A percentile compares a stretch with the other conserved stretches of the same genome.
These are phyloP conservation scores for Pontederia paniculata DNA, from an alignment of 176 grass and related monocot species.

Conservation along the genomic window DNA sequence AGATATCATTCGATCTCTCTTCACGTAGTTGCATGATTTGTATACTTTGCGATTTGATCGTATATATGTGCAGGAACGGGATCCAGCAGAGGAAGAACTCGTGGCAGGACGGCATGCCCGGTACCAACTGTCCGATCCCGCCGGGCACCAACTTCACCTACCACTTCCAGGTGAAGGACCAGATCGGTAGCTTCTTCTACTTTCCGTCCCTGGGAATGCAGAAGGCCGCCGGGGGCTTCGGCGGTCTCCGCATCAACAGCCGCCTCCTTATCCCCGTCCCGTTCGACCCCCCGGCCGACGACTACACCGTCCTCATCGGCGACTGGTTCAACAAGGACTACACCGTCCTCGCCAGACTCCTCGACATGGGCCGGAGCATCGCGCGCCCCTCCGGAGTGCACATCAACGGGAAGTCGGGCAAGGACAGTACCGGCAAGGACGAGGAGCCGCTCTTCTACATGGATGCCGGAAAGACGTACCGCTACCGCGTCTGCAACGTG, in stretches of 20 bases:
- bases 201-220: constrained; percentile 8
- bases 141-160: neutral
- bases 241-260: neutral
- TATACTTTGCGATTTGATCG: neutral
- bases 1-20: neutral
- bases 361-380: neutral
- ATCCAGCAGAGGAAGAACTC: constrained; percentile 5
- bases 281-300: neutral
- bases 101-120: neutral
- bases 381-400: neutral
- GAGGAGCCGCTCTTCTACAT: neutral
- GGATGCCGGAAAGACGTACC: constrained; percentile 9
- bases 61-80: neutral
- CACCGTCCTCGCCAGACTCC: neutral
- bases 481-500: constrained; percentile 1
- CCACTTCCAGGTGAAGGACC: constrained; percentile 9
- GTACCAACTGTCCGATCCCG: neutral
- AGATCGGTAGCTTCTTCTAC: constrained; percentile 11
- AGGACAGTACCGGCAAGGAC: constrained; percentile 1
- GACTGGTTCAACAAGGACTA: constrained; percentile 1
- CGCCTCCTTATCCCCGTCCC: constrained; percentile 1
- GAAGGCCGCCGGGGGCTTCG: neutral
- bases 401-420: neutral
- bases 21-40: neutral
- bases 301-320: constrained; percentile 1